Evolutionary conservation across 805 yeast species (phyloP), one percentile per base, ranked within the genome.

Genomic region (Teunomyces lycoperdinae): DNA sequence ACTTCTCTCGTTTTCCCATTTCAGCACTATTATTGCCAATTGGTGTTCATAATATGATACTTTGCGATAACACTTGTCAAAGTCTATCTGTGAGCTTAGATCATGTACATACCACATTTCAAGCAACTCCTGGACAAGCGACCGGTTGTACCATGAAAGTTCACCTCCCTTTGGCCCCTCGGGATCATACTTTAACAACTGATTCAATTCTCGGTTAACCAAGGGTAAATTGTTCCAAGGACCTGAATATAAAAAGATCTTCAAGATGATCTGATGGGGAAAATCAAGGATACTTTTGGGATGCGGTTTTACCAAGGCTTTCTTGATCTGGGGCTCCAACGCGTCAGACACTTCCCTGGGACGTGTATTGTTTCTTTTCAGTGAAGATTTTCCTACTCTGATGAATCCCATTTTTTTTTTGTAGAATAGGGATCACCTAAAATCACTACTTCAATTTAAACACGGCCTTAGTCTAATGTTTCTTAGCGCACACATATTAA

Each of bases 251-350:
- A 69, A 55, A 54, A 76, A 73, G 8, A 80, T 68, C 35, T 56
- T 57, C 24, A 61, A 67, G 2, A 78, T 49, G 2, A 80, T 46
- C 47, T 79, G 82, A 2, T 58, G 45, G 1, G 84, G 83, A 9
- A 79, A 58, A 26, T 38, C 41, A 26, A 38, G 41, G 41, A 38
- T 38, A 16, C 16, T 38, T n/a, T 38, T 20, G 41, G 16, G 30
- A n/a, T 7, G 13, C 13, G 34, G n/a, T 10, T 32, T 32, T 9
- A 13, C 14, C 16, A 32, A 9, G 9, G 13, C 34, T 32, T 14
- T 17, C 5, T 32, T 16, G 9, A 32, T 32, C 9, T 9, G 13
- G 10, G 34, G 3, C 17, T 4, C 34, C 4, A n/a, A 14, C 14
- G n/a, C 6, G 8, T 9, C 14, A 9, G 34, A 32, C 24, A 20